phyloP scores from a whole-genome alignment of 2,329 filamentous ascomycete genomes.

The Phialocephala subalpina region DNA sequence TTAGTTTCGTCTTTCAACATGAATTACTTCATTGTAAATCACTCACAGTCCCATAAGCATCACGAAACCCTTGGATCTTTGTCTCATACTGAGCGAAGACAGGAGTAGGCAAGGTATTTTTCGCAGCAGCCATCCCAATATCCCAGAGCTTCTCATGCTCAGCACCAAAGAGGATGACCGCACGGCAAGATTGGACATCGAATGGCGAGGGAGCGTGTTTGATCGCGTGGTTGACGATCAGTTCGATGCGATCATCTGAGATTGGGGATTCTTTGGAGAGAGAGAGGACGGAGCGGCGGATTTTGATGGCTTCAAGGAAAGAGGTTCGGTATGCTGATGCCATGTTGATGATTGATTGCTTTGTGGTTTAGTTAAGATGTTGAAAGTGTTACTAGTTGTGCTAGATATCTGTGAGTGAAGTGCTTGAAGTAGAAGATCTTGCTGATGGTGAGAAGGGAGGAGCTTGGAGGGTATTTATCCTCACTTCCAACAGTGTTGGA shows the following conservation, averaged over 20 bases:
- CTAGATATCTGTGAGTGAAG: background rate
- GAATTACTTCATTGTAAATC: background rate
- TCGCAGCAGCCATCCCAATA: conserved; percentile 68
- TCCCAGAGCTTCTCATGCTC: conserved; percentile 91
- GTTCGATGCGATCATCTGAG: conserved; percentile 63
- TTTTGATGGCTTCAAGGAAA: conserved; percentile 66
- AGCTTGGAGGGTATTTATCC: background rate
- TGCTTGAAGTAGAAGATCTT: background rate
- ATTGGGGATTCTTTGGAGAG: conserved; percentile 70
- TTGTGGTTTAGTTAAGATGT: background rate
- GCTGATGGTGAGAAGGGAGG: background rate
- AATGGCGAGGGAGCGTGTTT: conserved; percentile 79
- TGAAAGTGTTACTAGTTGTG: background rate
- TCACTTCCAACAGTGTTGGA: background rate
- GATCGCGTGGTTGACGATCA: conserved; percentile 70
- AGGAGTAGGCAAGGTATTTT: conserved; percentile 70
- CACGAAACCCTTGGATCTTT: conserved; percentile 65
- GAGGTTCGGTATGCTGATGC: conserved; percentile 30
- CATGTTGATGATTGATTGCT: conserved; percentile 16
- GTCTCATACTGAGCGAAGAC: conserved; percentile 54
- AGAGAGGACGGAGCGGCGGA: conserved; percentile 73
- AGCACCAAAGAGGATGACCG: conserved; percentile 78
- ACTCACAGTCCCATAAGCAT: conserved; percentile 76
- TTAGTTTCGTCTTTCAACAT: background rate
- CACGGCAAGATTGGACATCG: conserved; percentile 85